A percentile compares a stretch with the other conserved stretches of the same genome.
Conservation (phyloP, 2,329 filamentous ascomycete species). For the Epichloe typhina region DNA sequence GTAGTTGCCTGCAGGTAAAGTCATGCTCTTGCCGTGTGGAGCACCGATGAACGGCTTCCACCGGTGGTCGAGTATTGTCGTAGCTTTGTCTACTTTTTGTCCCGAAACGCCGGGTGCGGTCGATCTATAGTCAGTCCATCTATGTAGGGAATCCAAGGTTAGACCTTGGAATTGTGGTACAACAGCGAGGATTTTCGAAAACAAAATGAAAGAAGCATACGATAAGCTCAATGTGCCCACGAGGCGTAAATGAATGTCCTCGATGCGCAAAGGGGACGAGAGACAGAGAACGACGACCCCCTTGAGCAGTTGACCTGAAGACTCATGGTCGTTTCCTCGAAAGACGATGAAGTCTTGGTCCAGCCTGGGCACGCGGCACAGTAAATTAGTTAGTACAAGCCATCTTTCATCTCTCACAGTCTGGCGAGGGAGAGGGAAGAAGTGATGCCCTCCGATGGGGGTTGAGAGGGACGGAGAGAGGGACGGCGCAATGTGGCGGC, state of each 20-base stretch:
- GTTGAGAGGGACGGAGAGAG: neutral
- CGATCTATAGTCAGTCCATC: constrained; percentile 38
- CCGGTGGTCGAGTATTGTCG: constrained; percentile 51
- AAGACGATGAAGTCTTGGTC: constrained; percentile 72
- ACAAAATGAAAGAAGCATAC: constrained; percentile 30
- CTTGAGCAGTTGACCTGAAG: constrained; percentile 60
- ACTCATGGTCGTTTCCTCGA: constrained; percentile 61
- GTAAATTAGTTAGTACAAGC: neutral
- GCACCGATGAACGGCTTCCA: constrained; percentile 53
- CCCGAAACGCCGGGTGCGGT: constrained; percentile 46
- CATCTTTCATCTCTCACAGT: neutral
- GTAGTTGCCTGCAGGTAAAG: constrained; percentile 62
- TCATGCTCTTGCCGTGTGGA: constrained; percentile 38
- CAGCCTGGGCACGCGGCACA: constrained; percentile 34
- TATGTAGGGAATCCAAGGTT: constrained; percentile 12
- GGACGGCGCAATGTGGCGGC: neutral
- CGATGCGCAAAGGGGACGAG: constrained; percentile 52
- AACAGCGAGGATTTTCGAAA: neutral
- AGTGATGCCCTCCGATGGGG: neutral
- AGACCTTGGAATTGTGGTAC: constrained; percentile 4
- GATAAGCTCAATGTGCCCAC: constrained; percentile 52
- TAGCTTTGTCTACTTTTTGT: constrained; percentile 45
- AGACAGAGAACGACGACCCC: constrained; percentile 64
- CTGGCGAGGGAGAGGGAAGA: neutral
- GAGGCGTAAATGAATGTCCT: constrained; percentile 59